These are phyloP conservation scores for Exophiala phaeomuriformis DNA, from an alignment of 2,329 filamentous ascomycete species.

Conservation along the genomic window DNA sequence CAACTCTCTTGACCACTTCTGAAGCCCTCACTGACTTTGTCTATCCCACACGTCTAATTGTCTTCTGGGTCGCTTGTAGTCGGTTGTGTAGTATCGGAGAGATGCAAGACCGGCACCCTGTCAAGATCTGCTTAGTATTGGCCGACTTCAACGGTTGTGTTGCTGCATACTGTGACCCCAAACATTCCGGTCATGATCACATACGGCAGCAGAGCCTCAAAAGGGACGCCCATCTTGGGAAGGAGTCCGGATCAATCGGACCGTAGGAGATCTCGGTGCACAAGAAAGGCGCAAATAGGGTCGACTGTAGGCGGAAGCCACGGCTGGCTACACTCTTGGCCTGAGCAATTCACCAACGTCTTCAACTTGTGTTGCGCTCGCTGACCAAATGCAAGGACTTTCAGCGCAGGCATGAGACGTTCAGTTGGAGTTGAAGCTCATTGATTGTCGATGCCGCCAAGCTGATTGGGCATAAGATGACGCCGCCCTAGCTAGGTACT, in stretches of 20 bases:
- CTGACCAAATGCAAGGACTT: too few relatives aligned
- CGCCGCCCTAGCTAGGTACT: background rate
- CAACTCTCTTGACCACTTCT: background rate
- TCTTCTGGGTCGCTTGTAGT: conserved; percentile 54
- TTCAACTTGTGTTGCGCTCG: too few relatives aligned
- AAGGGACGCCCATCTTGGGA: conserved; percentile 56
- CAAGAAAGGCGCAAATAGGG: too few relatives aligned
- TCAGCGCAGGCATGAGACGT: background rate
- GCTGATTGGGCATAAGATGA: background rate
- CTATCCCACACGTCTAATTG: conserved; percentile 59
- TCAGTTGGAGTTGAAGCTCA: conserved; percentile 3
- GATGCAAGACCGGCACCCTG: conserved; percentile 50
- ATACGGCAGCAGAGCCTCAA: conserved; percentile 59
- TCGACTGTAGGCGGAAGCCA: too few relatives aligned
- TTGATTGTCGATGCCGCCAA: background rate
- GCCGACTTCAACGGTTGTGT: conserved; percentile 6
- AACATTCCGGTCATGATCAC: conserved; percentile 50
- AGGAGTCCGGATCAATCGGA: background rate
- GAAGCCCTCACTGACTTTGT: conserved; percentile 47
- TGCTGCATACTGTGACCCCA: conserved; percentile 39
- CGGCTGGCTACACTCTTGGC: too few relatives aligned
- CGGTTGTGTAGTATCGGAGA: conserved; percentile 55
- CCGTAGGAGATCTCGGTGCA: background rate
- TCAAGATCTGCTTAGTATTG: conserved; percentile 10
- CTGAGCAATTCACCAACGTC: too few relatives aligned